These are phyloP conservation scores for Lachnellula willkommii DNA, from an alignment of 2,329 filamentous ascomycete genomes.

Conservation along the genomic window DNA sequence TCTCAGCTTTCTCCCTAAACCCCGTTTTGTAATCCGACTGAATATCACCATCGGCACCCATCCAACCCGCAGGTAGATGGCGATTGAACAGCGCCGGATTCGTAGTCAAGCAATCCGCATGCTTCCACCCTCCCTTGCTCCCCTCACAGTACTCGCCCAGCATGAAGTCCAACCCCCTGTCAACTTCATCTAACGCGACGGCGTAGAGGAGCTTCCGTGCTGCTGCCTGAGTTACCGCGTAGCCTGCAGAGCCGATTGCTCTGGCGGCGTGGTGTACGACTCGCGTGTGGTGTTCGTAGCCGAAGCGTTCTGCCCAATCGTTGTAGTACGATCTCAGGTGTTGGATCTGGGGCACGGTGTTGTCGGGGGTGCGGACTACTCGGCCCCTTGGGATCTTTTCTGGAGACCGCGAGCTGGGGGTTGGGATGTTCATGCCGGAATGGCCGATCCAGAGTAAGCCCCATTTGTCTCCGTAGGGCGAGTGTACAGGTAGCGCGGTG, in stretches of 20 bases:
- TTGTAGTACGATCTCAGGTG: background rate
- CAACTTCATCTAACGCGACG: background rate
- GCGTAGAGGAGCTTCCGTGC: constrained; percentile 4
- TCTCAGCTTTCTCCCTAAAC: background rate
- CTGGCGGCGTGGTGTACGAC: background rate
- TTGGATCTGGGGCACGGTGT: background rate
- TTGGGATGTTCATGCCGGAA: constrained; percentile 21
- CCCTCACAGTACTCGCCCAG: constrained; percentile 8
- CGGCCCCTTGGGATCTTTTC: background rate
- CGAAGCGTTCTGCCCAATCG: background rate
- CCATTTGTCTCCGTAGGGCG: constrained; percentile 31
- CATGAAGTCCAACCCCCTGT: constrained; percentile 5
- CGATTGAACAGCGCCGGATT: constrained; percentile 1
- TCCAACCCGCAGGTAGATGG: constrained; percentile 1
- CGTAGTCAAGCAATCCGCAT: constrained; percentile 2
- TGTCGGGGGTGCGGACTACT: background rate
- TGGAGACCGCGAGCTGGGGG: no score
- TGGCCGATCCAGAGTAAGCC: constrained; percentile 34
- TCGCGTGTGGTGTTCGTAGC: constrained; percentile 1
- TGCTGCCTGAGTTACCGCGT: constrained; percentile 7
- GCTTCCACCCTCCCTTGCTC: background rate
- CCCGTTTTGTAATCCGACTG: background rate
- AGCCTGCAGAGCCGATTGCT: constrained; percentile 5
- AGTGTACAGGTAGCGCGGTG: background rate
- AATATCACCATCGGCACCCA: constrained; percentile 4